Evolutionary conservation across 495 filamentous ascomycete genomes (phyloP).

Genomic region (Lentithecium fluviatile): DNA sequence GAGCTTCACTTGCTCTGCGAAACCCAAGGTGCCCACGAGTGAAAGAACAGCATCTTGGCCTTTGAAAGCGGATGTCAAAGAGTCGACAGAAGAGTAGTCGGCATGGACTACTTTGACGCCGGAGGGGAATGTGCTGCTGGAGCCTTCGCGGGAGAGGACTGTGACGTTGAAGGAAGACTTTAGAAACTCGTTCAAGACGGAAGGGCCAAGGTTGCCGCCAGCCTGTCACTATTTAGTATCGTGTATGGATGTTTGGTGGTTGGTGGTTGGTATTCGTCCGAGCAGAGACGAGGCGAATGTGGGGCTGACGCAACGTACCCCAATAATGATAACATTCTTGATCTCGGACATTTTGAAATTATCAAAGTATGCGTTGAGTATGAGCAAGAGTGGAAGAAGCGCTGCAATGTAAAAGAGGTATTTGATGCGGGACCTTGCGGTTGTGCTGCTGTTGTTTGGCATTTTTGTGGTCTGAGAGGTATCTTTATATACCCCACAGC

Average conservation of each 20-base stretch:
- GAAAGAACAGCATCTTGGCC: conserved; percentile 53
- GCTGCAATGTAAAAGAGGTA: conserved; percentile 14
- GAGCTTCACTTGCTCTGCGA: conserved; percentile 38
- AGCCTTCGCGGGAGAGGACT: conserved; percentile 47
- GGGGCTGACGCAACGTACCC: conserved; percentile 25
- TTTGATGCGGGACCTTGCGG: neutral
- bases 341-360: conserved; percentile 26
- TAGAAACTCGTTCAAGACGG: conserved; percentile 45
- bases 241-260: neutral
- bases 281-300: neutral
- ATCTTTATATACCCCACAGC: conserved; percentile 8
- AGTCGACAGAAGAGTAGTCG: conserved; percentile 62
- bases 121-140: conserved; percentile 45
- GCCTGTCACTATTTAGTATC: conserved; percentile 36
- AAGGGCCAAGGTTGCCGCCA: conserved; percentile 44
- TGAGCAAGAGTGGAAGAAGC: conserved; percentile 6
- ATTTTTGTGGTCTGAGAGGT: conserved; percentile 8
- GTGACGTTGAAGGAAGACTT: conserved; percentile 58
- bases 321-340: conserved; percentile 35
- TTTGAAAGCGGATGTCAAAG: conserved; percentile 45
- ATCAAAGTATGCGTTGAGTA: conserved; percentile 7
- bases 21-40: conserved; percentile 35
- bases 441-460: conserved; percentile 23
- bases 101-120: conserved; percentile 53
- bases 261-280: too few relatives aligned